Conservation (phyloP, 2,329 filamentous ascomycete genomes). For the Aspergillus oerlinghausenensis region DNA sequence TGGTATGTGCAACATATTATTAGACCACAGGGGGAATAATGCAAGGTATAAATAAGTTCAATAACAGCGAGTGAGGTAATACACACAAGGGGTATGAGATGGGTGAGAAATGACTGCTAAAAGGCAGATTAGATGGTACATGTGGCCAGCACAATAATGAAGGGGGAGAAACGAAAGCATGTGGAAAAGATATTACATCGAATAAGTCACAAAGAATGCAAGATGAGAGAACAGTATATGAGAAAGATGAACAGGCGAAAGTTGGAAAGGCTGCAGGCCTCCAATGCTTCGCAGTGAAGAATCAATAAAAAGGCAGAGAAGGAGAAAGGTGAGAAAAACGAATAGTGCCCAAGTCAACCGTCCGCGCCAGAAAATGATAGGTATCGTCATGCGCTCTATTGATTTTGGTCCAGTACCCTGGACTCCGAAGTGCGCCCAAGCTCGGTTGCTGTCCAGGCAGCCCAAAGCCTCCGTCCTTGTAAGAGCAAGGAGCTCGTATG, state of each 20-base stretch:
- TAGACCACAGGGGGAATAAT: constrained; percentile 14
- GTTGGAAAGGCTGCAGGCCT: constrained; percentile 25
- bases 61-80: constrained; percentile 27
- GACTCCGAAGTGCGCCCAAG: constrained; percentile 15
- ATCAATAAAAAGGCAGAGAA: constrained; percentile 16
- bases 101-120: constrained; percentile 12
- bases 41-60: constrained; percentile 12
- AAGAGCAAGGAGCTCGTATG: constrained; percentile 15
- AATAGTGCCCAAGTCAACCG: constrained; percentile 21
- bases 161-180: constrained; percentile 16
- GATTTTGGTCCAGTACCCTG: constrained; percentile 14
- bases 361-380: constrained; percentile 18
- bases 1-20: constrained; percentile 12
- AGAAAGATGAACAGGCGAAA: constrained; percentile 29
- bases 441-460: constrained; percentile 11
- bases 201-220: constrained; percentile 22
- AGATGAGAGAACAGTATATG: constrained; percentile 19
- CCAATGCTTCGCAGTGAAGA: constrained; percentile 21
- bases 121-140: constrained; percentile 34
- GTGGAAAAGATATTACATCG: constrained; percentile 29
- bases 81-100: constrained; percentile 33
- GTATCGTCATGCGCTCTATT: constrained; percentile 21
- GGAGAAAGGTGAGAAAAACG: constrained; percentile 15
- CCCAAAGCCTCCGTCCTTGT: constrained; percentile 5
- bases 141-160: constrained; percentile 39